Evolutionary conservation across 257 asterid species (phyloP), one percentile per base, ranked within the genome.

Genomic region (Petunia axillaris): DNA sequence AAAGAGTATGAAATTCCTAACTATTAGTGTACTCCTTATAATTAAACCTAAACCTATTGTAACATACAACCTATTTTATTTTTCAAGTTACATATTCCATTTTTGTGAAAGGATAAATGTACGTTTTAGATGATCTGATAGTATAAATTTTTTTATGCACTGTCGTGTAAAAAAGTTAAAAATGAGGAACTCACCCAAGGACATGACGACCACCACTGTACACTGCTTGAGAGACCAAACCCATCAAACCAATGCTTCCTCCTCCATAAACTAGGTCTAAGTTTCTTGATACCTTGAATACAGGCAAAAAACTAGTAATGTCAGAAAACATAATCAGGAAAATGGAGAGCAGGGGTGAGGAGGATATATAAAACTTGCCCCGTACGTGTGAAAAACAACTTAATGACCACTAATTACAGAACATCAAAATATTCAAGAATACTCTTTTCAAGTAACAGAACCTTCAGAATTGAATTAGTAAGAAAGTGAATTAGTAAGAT

Each of bases 181-280:
- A 59, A 59, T 58, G 43, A 16, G 67, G n/a, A 71, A 76, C 64
- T 83, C 41, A 77, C 89, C 89, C 89, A 79, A 86, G 87, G 67
- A 86, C 89, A 76, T 83, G 89, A 76, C 85, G 82, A 41, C 89
- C 89, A 8, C 89, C 89, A 57, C 1, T 79, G 62, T 86, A 25
- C 3, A 86, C 89, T 36, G 89, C 89, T 81, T 81, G 87, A 67
- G 89, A 81, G 38, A 86, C 87, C 79, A 83, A 79, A 15, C 89
- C 89, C 89, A 86, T 86, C 64, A 86, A 83, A 39, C 89, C 89
- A 75, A 78, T 86, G 83, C 87, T 86, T 67, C 89, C 89, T 75
- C 89, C 89, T 65, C 89, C 89, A 79, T 86, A 86, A 10, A 86
- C 89, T 60, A 86, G 40, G 81, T 81, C 89, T 81, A 86, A 79